phyloP scores from a whole-genome alignment of 2,329 filamentous ascomycete species.

The Trichoderma endophyticum region DNA sequence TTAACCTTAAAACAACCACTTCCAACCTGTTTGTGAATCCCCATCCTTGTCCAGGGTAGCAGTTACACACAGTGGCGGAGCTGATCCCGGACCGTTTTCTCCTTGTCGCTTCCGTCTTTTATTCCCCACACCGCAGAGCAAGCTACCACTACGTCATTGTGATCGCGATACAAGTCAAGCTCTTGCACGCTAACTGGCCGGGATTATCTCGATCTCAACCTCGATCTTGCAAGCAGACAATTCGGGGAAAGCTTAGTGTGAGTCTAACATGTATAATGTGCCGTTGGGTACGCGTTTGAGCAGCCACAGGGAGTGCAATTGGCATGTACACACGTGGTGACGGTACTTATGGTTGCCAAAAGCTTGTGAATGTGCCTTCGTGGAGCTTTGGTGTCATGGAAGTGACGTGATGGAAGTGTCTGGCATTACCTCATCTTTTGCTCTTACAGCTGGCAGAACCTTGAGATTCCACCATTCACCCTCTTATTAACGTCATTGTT shows the following conservation, averaged over 20 bases:
- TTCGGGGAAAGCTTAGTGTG: background rate
- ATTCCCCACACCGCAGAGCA: slow-evolving; percentile 3
- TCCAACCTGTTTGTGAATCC: background rate
- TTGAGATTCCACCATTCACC: background rate
- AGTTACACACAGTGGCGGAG: background rate
- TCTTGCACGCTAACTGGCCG: slow-evolving; percentile 2
- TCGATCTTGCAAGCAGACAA: slow-evolving; percentile 5
- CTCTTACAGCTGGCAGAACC: background rate
- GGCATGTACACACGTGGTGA: background rate
- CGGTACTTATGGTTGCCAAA: background rate
- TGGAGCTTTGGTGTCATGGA: slow-evolving; percentile 9
- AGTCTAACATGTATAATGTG: background rate
- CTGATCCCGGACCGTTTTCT: slow-evolving; percentile 13
- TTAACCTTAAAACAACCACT: background rate
- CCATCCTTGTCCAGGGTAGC: background rate
- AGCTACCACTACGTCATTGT: slow-evolving; percentile 23
- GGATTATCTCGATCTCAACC: background rate
- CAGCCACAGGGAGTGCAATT: background rate
- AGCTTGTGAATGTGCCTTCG: slow-evolving; percentile 8
- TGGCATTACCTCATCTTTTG: slow-evolving; percentile 17
- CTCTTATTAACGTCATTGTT: background rate
- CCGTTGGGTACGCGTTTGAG: background rate
- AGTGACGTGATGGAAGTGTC: slow-evolving; percentile 19
- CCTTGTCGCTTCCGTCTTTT: background rate
- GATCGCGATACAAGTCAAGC: slow-evolving; percentile 20